Evolutionary conservation across 352 stramenopile species (phyloP), one percentile per base, ranked within the genome.

Genomic region (Phytopythium ostracodes): DNA sequence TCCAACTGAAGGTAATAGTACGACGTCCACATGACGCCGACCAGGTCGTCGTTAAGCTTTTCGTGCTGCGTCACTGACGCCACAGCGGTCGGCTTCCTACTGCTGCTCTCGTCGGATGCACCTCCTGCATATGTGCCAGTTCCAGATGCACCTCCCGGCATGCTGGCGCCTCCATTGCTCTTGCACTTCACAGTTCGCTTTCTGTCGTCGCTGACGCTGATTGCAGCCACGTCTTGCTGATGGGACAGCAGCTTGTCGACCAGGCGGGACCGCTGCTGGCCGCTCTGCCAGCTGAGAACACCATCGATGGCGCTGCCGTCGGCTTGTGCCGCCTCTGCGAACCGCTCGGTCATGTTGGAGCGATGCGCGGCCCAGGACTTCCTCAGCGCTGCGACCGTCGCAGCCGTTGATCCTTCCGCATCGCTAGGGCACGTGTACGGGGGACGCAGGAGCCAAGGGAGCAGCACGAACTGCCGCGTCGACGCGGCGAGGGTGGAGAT

Each of bases 1-100:
- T 79, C 72, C 29, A 74, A 51, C 51, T 79, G 75, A 17, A 78
- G 44, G 31, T 72, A 75, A 43, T 77, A 75, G 22, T 67, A 70
- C 57, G 70, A 53, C 12, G 65, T 67, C 75, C 75, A 83, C 24
- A 67, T 66, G 20, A 80, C 56, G 11, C 62, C 63, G 2, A 80
- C 59, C 11, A 68, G 66, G 2, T 75, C 64, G 6, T 62, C 17
- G 17, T n/a, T 60, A 57, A 79, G 57, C 10, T 71, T 56, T 12
- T 56, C 43, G 9, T 56, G 27, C n/a, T 20, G 7, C 12, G 4
- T 22, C 14, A 5, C 44, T 7, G 43, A 22, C 7, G 43, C 9
- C 43, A 14, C 22, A 5, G 22, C 22, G 6, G 44, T 51, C 22
- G 12, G 22, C 24, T 51, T 51, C 22, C 44, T 51, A 11, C 22